Percentiles rank a stretch among this genome's conserved stretches.
Conservation (phyloP, 2,329 filamentous ascomycete genomes). For the Colletotrichum agaves region DNA sequence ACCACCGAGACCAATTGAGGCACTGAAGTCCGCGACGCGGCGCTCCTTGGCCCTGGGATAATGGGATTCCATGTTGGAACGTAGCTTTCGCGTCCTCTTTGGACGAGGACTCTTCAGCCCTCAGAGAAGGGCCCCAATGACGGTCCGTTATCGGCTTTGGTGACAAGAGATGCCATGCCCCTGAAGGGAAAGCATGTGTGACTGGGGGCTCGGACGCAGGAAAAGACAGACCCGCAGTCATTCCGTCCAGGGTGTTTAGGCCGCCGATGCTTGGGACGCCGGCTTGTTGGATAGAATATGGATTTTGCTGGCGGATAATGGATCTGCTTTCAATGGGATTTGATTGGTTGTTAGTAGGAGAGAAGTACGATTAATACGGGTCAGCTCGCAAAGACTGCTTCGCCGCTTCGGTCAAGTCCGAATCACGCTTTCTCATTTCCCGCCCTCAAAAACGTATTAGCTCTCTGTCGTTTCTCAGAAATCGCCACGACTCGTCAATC, state of each 20-base stretch:
- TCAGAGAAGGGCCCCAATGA: slow-evolving; percentile 3
- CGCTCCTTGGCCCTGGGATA: not conserved
- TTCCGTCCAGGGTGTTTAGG: slow-evolving; percentile 27
- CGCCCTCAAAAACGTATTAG: not conserved
- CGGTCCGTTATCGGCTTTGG: slow-evolving; percentile 18
- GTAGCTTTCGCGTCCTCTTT: not conserved
- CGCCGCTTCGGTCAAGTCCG: not conserved
- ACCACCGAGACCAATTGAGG: slow-evolving; percentile 13
- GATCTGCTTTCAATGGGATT: not conserved
- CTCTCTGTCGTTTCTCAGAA: slow-evolving; percentile 1
- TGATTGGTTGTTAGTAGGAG: not conserved
- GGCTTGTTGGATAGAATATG: not conserved
- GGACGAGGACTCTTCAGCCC: not conserved
- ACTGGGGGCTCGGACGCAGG: not conserved
- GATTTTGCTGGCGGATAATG: not conserved
- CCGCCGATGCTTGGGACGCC: slow-evolving; percentile 9
- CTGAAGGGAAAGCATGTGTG: slow-evolving; percentile 11
- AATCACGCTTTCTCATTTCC: slow-evolving; percentile 5
- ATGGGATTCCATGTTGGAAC: not conserved
- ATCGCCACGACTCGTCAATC: slow-evolving; percentile 3
- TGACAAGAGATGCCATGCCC: slow-evolving; percentile 18
- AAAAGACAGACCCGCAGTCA: slow-evolving; percentile 16
- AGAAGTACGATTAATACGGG: too few species aligned
- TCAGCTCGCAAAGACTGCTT: not conserved
- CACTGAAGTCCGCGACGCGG: not conserved